These are phyloP conservation scores for Saxispiralis lemnorum DNA, from an alignment of 495 filamentous ascomycete genomes.

Conservation along the genomic window DNA sequence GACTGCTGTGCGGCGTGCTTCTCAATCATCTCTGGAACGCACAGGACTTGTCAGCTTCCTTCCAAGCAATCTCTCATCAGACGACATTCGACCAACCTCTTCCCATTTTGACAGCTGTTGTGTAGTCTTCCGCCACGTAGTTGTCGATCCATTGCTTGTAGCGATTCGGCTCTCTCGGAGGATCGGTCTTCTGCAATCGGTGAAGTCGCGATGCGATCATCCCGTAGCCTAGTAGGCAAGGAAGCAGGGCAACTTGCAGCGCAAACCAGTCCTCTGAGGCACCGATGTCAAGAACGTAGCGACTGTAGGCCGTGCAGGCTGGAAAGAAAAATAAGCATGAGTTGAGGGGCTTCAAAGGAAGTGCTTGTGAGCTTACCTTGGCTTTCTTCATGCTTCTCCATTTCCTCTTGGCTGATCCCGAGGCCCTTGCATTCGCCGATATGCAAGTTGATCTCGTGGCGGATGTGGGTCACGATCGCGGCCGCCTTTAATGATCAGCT, in stretches of 20 bases:
- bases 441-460: conserved; percentile 65
- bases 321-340: conserved; percentile 14
- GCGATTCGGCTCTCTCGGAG: conserved; percentile 43
- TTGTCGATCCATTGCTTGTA: conserved; percentile 86
- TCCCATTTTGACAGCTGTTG: conserved; percentile 46
- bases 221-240: conserved; percentile 77
- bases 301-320: conserved; percentile 59
- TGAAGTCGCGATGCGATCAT: conserved; percentile 51
- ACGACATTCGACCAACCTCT: conserved; percentile 33
- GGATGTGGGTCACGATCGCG: conserved; percentile 51
- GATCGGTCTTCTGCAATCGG: conserved; percentile 24
- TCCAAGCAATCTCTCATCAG: background rate
- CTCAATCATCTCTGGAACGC: conserved; percentile 45
- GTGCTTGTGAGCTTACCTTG: conserved; percentile 35
- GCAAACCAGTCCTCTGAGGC: conserved; percentile 72
- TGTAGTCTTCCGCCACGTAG: conserved; percentile 64
- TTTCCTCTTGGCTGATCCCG: conserved; percentile 56
- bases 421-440: conserved; percentile 63
- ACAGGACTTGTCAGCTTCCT: conserved; percentile 14
- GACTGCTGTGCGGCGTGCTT: conserved; percentile 51
- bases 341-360: no score
- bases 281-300: conserved; percentile 75
- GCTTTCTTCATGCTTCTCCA: conserved; percentile 54
- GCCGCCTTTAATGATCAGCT: conserved; percentile 38
- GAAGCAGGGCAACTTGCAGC: conserved; percentile 64